Evolutionary conservation across 345 rosid species (phyloP).

Genomic region (Brassica cretica): DNA sequence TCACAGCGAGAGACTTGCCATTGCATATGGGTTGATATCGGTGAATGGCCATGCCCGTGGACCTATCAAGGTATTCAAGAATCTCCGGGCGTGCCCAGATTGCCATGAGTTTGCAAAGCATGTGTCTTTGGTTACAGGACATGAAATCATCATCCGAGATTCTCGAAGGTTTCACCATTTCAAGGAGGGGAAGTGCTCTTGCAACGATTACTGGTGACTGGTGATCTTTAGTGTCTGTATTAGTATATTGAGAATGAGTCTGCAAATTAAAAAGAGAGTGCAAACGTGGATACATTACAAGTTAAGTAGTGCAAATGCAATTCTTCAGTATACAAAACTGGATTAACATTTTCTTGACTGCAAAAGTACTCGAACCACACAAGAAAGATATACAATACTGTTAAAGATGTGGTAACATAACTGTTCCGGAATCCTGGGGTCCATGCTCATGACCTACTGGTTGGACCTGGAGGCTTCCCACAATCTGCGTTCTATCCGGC

Average conservation of each 20-base stretch:
- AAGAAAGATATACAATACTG: conserved; percentile 26
- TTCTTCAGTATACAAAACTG: conserved; percentile 34
- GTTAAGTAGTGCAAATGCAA: conserved; percentile 27
- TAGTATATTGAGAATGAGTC: conserved; percentile 41
- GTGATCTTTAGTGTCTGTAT: conserved; percentile 9
- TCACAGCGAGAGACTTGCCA: conserved; percentile 79
- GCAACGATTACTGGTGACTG: conserved; percentile 72
- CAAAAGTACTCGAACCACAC: conserved; percentile 27
- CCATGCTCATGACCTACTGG: conserved; percentile 34
- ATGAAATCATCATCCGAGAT: conserved; percentile 59
- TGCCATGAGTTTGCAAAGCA: conserved; percentile 79
- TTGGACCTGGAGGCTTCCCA: conserved; percentile 81
- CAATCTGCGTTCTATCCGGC: conserved; percentile 75
- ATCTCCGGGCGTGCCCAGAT: conserved; percentile 67
- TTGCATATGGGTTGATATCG: conserved; percentile 69
- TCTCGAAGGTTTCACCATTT: conserved; percentile 74
- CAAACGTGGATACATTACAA: conserved; percentile 35
- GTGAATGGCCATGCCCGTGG: conserved; percentile 39
- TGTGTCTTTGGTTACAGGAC: conserved; percentile 52
- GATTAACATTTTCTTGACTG: conserved; percentile 31
- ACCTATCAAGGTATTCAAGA: conserved; percentile 65
- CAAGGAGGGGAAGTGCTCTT: conserved; percentile 64
- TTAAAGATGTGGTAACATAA: conserved; percentile 28
- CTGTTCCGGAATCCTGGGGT: conserved; percentile 10
- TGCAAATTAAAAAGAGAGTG: not conserved